Evolutionary conservation across 352 stramenopile species (phyloP), one percentile per base, ranked within the genome.

Genomic region (Phytophthora uliginosa): DNA sequence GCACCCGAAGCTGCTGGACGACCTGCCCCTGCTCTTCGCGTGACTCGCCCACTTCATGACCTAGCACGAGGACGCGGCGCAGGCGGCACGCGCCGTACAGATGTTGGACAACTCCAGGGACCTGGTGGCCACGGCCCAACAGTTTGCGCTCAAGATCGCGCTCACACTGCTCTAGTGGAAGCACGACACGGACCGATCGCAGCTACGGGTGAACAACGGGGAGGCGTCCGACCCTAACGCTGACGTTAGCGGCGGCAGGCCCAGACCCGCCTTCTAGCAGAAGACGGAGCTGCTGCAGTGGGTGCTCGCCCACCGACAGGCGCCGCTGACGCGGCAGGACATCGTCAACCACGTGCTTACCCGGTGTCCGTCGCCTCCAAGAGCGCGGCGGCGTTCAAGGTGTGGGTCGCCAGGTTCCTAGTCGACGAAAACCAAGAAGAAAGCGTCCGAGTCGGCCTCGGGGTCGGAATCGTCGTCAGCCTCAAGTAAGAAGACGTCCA

Each of bases 351-450:
- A 94, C 63, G 61, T 94, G 31, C 52, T 84, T 93, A 92, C 57
- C 87, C 87, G 20, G 66, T 69, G 8, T 94, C 92, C 64, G 85
- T 82, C 7, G 72, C 78, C 2, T 80, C 84, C 20, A 89, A 89
- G 45, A 89, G 72, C 9, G 59, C 74, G 7, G 84, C 82, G 12
- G 85, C 85, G 2, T 64, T 94, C 20, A 91, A 89, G 50, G 76
- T 89, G 36, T 94, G 87, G 87, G 82, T 83, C 22, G 59, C 77
- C 31, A 74, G 87, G 8, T 92, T 94, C 38, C 65, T 94, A n/a
- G n/a, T n/a, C n/a, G n/a, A n/a, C n/a, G 34, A 42, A 42, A 13
- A 42, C 12, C 12, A 67, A 68, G 38, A 66, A 71, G 42, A 42
- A 50, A 60, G 50, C 66, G 13, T 63, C 56, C 2, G 55, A 38